Base-by-base conservation (phyloP, 2,329 filamentous ascomycete genomes). In the Phialocephala sp. region DNA sequence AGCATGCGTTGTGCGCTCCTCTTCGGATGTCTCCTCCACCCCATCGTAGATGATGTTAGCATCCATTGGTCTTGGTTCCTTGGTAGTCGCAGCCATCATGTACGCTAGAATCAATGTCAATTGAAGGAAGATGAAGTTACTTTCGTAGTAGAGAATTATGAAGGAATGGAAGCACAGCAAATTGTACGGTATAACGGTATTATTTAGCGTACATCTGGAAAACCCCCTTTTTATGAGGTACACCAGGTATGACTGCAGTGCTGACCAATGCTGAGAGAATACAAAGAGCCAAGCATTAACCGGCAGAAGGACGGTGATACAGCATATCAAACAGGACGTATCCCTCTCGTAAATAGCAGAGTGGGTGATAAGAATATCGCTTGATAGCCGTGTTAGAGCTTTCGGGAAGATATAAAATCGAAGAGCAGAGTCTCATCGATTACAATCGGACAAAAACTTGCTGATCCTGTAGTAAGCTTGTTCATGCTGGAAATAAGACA, bases 1-100 rank as follows among this genome's bases (percentile, higher is more conserved):
- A n/a, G 84, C 80, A 74, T 87, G 85, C 11, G 80, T 81, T 6
- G 69, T 70, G 2, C 64, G 63, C 24, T 72, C 67, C 50, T 52
- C 58, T 37, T 57, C 45, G 0, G 63, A 63, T 36, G 69, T 70
- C n/a, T 66, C 60, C 27, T 70, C 66, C 1, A 68, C 69, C 4
- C 20, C 43, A 8, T 14, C 8, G 15, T 61, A 20, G 22, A 58
- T 52, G 11, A 41, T 14, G 14, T 12, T 52, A 4, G 50, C 1
- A 9, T 68, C 63, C 12, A 70, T 22, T 4, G 64, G 64, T 27
- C 15, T 47, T 2, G 18, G n/a, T 1, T 60, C 18, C 22, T 36
- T 64, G 32, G 27, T 27, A 37, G 22, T 35, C 18, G 59, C 41
- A 24, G 45, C 45, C 45, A 27, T 54, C 2, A 32, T 54, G 50